A percentile compares a stretch with the other conserved stretches of the same genome.
Evolutionary conservation across 768 basidiomycete genomes (phyloP).

Genomic region (Phylloporus arenicola): DNA sequence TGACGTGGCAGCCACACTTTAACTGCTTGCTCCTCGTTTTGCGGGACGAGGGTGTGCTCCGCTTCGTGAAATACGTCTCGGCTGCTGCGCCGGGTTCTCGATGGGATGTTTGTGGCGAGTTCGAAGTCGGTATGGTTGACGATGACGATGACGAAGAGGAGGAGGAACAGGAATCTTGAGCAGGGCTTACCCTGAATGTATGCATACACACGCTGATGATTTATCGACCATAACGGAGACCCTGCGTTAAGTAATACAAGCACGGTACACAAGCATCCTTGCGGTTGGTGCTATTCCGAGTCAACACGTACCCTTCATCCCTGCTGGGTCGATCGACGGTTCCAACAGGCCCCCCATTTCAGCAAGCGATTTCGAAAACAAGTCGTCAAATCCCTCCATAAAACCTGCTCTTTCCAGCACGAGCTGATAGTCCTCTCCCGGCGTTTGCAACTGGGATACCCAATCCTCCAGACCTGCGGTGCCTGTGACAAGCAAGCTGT

Average conservation of each 20-base stretch:
- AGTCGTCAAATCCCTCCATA: too few species aligned
- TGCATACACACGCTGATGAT: neutral
- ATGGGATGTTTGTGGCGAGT: conserved; percentile 93
- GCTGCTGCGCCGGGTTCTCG: too few species aligned
- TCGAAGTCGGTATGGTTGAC: conserved; percentile 79
- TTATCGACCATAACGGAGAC: neutral
- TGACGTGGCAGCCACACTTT: conserved; percentile 86
- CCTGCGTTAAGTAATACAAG: neutral
- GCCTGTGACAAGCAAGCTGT: too few species aligned
- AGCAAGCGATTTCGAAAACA: conserved; percentile 58
- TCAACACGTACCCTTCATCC: conserved; percentile 21
- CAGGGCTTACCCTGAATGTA: neutral
- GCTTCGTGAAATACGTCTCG: conserved; percentile 92
- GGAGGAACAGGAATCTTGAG: conserved; percentile 38
- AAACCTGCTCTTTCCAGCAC: too few species aligned
- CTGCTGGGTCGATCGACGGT: conserved; percentile 16
- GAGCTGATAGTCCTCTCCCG: too few species aligned
- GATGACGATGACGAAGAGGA: conserved; percentile 38
- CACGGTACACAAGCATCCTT: neutral
- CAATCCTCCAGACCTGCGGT: too few species aligned
- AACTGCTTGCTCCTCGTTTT: conserved; percentile 86
- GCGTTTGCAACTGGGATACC: too few species aligned
- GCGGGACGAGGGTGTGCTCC: conserved; percentile 89
- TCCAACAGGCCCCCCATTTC: conserved; percentile 47
- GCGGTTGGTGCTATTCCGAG: neutral